phyloP scores from a whole-genome alignment of 202 grass and related monocot genomes.

The Setaria italica region DNA sequence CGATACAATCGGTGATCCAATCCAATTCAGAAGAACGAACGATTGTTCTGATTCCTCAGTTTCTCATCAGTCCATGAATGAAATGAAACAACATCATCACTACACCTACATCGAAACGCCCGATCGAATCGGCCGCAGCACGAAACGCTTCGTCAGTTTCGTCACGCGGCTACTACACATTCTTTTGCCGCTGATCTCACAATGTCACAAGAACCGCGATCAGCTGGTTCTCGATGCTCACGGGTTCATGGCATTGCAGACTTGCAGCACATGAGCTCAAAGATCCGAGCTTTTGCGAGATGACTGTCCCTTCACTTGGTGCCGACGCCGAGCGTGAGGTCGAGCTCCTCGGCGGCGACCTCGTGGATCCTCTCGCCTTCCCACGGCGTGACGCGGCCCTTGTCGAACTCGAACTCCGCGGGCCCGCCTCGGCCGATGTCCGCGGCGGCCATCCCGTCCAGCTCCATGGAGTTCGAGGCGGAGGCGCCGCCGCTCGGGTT shows the following conservation, averaged over 20 bases:
- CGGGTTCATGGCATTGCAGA: background rate
- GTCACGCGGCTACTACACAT: conserved; percentile 2
- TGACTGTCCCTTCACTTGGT: conserved; percentile 49
- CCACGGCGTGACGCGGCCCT: conserved; percentile 78
- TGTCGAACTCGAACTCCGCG: conserved; percentile 91
- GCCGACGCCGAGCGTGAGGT: conserved; percentile 85
- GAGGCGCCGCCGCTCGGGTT: conserved; percentile 46
- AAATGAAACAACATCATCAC: conserved; percentile 42
- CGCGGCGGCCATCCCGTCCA: conserved; percentile 38
- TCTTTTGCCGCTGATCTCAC: conserved; percentile 12
- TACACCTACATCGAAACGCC: conserved; percentile 41
- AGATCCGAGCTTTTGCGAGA: conserved; percentile 5
- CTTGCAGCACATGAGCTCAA: background rate
- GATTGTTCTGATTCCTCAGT: conserved; percentile 8
- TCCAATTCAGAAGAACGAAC: background rate
- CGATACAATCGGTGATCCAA: background rate
- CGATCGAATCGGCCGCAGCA: conserved; percentile 9
- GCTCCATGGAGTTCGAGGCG: conserved; percentile 46
- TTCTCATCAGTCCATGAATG: conserved; percentile 21
- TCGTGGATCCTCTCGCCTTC: conserved; percentile 97
- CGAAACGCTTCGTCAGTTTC: conserved; percentile 5
- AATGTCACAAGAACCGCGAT: background rate
- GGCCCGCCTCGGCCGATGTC: conserved; percentile 13
- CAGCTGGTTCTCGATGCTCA: background rate
- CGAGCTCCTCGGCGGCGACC: conserved; percentile 85